Percentiles rank a stretch among this genome's conserved stretches.
Conservation (phyloP, 2,329 filamentous ascomycete species). For the Colletotrichum lupini region DNA sequence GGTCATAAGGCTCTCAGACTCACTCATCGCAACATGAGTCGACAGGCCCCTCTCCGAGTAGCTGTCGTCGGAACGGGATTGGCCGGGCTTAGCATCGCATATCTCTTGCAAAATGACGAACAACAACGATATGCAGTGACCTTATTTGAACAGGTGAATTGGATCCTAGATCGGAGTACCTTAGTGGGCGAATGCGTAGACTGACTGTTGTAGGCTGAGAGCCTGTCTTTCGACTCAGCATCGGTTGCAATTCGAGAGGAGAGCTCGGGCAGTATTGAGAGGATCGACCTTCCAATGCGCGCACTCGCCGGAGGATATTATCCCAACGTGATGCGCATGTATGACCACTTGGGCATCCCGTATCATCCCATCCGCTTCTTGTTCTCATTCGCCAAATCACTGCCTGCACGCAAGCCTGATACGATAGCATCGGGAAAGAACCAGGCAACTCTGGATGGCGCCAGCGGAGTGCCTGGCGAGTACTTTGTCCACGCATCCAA, state of each 20-base stretch:
- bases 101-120: too few relatives aligned
- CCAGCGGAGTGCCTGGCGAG: slow-evolving; percentile 27
- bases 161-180: too few relatives aligned
- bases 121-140: too few relatives aligned
- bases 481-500: slow-evolving; percentile 68
- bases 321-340: slow-evolving; percentile 65
- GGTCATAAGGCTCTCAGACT: too few relatives aligned
- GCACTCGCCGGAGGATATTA: slow-evolving; percentile 60
- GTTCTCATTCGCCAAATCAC: slow-evolving; percentile 58
- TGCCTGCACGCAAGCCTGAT: too few relatives aligned
- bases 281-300: slow-evolving; percentile 53
- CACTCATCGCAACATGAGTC: too few relatives aligned
- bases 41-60: too few relatives aligned
- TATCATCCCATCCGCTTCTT: slow-evolving; percentile 63
- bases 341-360: slow-evolving; percentile 61
- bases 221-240: slow-evolving; percentile 50
- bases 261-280: slow-evolving; percentile 43
- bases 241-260: slow-evolving; percentile 49
- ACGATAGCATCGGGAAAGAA: too few relatives aligned
- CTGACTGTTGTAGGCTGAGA: slow-evolving; percentile 41
- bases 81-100: too few relatives aligned
- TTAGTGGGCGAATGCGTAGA: background rate
- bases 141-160: too few relatives aligned
- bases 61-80: too few relatives aligned
- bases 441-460: too few relatives aligned